Evolutionary conservation across 495 filamentous ascomycete genomes (phyloP).

Genomic region (Podospora appendiculata): DNA sequence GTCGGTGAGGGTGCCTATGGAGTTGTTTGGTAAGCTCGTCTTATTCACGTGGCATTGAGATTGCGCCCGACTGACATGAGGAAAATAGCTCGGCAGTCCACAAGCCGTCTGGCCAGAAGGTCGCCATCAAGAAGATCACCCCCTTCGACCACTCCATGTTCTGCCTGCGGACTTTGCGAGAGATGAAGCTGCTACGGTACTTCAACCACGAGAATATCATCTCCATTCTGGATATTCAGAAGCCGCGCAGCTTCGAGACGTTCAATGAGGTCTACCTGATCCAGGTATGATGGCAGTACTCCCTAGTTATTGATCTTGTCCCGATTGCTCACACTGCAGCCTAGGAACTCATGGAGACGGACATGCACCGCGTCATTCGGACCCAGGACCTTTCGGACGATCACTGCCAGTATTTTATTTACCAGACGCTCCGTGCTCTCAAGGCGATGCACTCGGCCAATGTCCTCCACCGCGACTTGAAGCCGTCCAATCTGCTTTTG

Average conservation of each 20-base stretch:
- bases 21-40: slow-evolving; percentile 79
- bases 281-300: slow-evolving; percentile 52
- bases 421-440: slow-evolving; percentile 94
- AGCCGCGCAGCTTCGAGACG: slow-evolving; percentile 87
- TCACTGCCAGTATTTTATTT: slow-evolving; percentile 99
- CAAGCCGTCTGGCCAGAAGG: slow-evolving; percentile 97
- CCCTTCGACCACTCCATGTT: slow-evolving; percentile 99
- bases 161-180: slow-evolving; percentile 90
- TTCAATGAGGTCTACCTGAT: slow-evolving; percentile 99
- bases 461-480: slow-evolving; percentile 93
- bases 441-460: slow-evolving; percentile 99
- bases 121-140: slow-evolving; percentile 99
- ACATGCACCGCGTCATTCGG: slow-evolving; percentile 99
- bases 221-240: slow-evolving; percentile 97
- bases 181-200: slow-evolving; percentile 98
- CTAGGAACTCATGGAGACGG: slow-evolving; percentile 98
- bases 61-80: neutral
- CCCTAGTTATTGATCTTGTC: too few relatives aligned
- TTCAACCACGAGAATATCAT: slow-evolving; percentile 99
- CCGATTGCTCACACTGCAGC: neutral
- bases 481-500: slow-evolving; percentile 91
- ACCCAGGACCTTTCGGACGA: slow-evolving; percentile 98
- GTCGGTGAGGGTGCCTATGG: slow-evolving; percentile 98
- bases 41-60: too few relatives aligned
- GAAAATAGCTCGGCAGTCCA: slow-evolving; percentile 80